Evolutionary conservation across 495 filamentous ascomycete species (phyloP), one percentile per base, ranked within the genome.

Genomic region (Tuber borchii): DNA sequence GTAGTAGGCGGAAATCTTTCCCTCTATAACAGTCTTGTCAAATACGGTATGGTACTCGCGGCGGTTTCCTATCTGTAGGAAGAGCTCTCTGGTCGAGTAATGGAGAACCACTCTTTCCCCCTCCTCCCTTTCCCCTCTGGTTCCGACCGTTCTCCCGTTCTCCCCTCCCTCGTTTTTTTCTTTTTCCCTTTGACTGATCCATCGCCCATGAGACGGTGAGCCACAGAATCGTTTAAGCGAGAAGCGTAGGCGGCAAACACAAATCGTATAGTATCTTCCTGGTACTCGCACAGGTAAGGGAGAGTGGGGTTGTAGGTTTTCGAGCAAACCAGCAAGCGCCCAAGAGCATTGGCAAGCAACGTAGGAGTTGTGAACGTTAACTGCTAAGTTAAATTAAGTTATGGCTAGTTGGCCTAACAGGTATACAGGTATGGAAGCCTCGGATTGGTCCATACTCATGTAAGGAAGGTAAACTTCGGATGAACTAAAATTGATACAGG

Each of bases 301-400:
- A 10, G 56, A 16, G 56, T 31, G 56, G 56, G 56, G 56, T 9
- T 31, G n/a, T 61, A 14, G 10, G 51, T 14, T 31, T n/a, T 61
- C n/a, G n/a, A 31, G 51, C n/a, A 61, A 61, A 65, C 56, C 56
- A 65, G 26, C 56, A 65, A 31, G 56, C n/a, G 56, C 56, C 56
- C 7, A 65, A 31, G 56, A 65, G 56, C 14, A 26, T 10, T 65
- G 56, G 56, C n/a, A 31, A 10, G 10, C 12, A 46, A 10, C 16
- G 2, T 31, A 31, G 56, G n/a, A 4, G 56, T 14, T 56, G 51
- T 31, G 56, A 22, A 2, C 2, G 7, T 31, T 65, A 31, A 16
- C 56, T 31, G 26, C n/a, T 65, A 8, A 16, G 9, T 31, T 65
- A 22, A 16, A 0, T 31, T 31, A 22, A 31, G 9, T 65, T 65